Evolutionary conservation across 2,329 filamentous ascomycete genomes (phyloP).

Genomic region (Microdochium bolleyi): DNA sequence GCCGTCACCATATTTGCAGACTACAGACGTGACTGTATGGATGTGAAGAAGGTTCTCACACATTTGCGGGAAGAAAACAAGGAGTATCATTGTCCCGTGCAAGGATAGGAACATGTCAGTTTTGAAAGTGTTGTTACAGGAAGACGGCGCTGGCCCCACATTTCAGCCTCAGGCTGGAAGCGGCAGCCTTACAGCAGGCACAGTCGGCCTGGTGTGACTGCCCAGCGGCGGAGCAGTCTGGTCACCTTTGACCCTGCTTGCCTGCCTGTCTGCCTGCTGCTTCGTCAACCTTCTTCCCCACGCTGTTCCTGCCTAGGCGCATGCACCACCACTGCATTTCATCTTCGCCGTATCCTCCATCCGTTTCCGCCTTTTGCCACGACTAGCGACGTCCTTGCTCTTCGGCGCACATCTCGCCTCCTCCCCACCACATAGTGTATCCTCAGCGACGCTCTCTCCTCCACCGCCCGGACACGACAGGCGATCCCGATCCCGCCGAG

Average conservation of each 20-base stretch:
- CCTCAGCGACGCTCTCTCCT: neutral
- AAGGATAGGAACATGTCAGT: no score
- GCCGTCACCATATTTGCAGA: no score
- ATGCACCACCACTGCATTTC: neutral
- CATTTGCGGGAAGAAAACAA: no score
- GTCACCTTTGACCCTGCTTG: neutral
- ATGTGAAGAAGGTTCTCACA: no score
- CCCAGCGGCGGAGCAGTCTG: neutral
- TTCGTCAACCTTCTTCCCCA: neutral
- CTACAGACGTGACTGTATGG: no score
- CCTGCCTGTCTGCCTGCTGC: neutral
- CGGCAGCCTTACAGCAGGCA: no score
- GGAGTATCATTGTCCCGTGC: no score
- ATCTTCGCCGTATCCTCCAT: neutral
- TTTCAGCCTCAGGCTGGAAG: no score
- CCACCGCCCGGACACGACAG: neutral
- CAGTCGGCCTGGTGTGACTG: no score
- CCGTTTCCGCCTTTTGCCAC: neutral
- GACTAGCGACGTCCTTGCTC: neutral
- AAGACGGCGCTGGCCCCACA: no score
- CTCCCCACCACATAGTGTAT: neutral
- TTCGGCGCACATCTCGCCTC: neutral
- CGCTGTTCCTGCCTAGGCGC: neutral
- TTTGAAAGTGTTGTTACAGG: no score
- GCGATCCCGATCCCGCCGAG: neutral